phyloP scores from a whole-genome alignment of 2,329 filamentous ascomycete genomes.

The Claviceps sp. region DNA sequence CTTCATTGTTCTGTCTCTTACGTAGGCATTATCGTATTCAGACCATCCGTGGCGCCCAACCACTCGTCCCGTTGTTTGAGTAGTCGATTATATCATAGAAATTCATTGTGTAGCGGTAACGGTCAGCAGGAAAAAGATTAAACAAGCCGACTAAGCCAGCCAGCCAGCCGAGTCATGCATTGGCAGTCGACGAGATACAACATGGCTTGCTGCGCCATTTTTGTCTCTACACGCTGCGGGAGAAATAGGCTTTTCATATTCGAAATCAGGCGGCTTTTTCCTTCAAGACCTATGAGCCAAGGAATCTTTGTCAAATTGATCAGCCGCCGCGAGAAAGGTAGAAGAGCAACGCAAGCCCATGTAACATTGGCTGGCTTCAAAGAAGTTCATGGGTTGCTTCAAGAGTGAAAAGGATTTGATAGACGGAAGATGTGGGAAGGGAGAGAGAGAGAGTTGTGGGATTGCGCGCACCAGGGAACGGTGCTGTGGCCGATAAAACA shows the following conservation, averaged over 20 bases:
- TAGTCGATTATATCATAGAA: not conserved
- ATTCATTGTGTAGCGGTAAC: not conserved
- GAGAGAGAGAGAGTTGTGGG: too few species aligned
- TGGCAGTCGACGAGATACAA: not conserved
- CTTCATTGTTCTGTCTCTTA: not conserved
- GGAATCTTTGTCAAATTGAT: not conserved
- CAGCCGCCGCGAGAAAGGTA: not conserved
- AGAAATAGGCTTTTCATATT: not conserved
- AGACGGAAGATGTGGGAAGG: not conserved
- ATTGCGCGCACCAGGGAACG: not conserved
- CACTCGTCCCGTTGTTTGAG: not conserved
- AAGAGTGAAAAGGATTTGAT: not conserved
- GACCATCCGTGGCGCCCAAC: not conserved
- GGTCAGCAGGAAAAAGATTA: not conserved
- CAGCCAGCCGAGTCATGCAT: not conserved
- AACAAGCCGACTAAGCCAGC: not conserved
- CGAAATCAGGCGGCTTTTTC: not conserved
- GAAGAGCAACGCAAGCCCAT: not conserved
- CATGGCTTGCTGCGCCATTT: not conserved
- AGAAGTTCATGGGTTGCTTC: not conserved
- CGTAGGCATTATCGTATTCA: not conserved
- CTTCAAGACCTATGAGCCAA: not conserved
- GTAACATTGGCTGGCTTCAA: too few species aligned
- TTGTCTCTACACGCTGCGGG: not conserved
- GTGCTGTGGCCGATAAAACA: not conserved